Evolutionary conservation across 208 protist genomes (phyloP), one percentile per base, ranked within the genome.

Genomic region (Willaertia magna): DNA sequence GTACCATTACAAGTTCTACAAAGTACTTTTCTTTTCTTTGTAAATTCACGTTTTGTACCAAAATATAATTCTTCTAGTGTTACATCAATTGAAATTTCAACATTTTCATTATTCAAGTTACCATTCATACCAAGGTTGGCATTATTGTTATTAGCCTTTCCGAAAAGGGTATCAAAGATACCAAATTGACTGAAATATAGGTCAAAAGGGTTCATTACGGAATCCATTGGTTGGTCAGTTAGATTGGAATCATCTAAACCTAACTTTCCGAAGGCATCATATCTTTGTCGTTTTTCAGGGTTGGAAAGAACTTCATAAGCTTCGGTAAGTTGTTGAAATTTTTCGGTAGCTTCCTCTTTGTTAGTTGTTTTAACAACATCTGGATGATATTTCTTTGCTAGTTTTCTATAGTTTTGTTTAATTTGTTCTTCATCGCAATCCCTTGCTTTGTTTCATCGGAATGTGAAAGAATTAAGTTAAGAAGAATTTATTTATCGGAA

Each of bases 31-130:
- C 87, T 93, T 90, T 76, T 96, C 90, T 98, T 93, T 43, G 94
- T 91, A 30, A 99, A 89, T 88, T 99, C 99, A 87, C 94, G 92
- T 16, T 93, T 96, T 88, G 97, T 98, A 51, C 98, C 98, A 42
- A 93, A 97, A 93, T 99, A 99, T 76, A 99, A 94, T 82, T 98
- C 94, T 84, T 99, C 97, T 47, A 99, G 93, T 4, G 92, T 89
- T 16, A 99, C 95, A 42, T 92, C 91, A 47, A 99, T 90, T 48
- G 94, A 90, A 87, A 98, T 96, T 78, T 95, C 96, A 90, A 97
- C 98, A 34, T 92, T 90, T 88, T 95, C 91, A 26, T 94, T 93
- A 43, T 92, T 89, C 40, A 89, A 85, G 43, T 94, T 92, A 43
- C 90, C 87, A 47, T 79, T 74, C 40, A 82, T 82, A 6, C 74